Conservation (phyloP, 1,139 yeast species). For the Meyerozyma guilliermondii region DNA sequence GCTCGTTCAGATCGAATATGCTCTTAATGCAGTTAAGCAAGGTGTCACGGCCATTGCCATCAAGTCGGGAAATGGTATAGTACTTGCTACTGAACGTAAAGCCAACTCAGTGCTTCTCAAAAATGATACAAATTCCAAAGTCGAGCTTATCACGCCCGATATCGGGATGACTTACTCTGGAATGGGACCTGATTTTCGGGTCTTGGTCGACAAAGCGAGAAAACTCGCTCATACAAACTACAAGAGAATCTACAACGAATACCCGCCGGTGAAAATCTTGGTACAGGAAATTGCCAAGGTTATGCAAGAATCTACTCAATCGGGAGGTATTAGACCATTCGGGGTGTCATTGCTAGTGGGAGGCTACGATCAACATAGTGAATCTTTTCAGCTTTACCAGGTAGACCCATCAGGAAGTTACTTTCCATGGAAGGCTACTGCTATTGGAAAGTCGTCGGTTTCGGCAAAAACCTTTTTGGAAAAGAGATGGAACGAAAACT, state of each 20-base stretch:
- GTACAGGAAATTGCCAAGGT: constrained; percentile 94
- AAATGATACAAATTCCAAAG: constrained; percentile 70
- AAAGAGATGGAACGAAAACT: constrained; percentile 95
- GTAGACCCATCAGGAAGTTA: constrained; percentile 98
- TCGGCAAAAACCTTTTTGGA: constrained; percentile 96
- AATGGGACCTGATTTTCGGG: constrained; percentile 98
- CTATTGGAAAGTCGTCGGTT: constrained; percentile 91
- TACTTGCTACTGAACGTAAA: constrained; percentile 94
- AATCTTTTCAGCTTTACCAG: constrained; percentile 80
- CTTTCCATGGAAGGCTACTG: constrained; percentile 99
- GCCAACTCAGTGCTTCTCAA: constrained; percentile 75
- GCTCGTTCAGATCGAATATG: constrained; percentile 96
- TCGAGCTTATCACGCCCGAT: constrained; percentile 85
- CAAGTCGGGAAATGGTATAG: constrained; percentile 94
- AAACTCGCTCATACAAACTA: constrained; percentile 90
- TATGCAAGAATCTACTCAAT: constrained; percentile 97
- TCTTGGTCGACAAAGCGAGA: constrained; percentile 88
- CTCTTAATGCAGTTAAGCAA: constrained; percentile 93
- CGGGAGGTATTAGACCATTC: constrained; percentile 97
- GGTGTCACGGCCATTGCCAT: constrained; percentile 97
- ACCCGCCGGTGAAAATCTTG: constrained; percentile 92
- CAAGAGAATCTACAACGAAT: constrained; percentile 89
- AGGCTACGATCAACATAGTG: constrained; percentile 80
- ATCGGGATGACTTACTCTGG: constrained; percentile 97
- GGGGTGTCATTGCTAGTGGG: constrained; percentile 95